phyloP scores from a whole-genome alignment of 306 rosid genomes.

The Quercus robur region DNA sequence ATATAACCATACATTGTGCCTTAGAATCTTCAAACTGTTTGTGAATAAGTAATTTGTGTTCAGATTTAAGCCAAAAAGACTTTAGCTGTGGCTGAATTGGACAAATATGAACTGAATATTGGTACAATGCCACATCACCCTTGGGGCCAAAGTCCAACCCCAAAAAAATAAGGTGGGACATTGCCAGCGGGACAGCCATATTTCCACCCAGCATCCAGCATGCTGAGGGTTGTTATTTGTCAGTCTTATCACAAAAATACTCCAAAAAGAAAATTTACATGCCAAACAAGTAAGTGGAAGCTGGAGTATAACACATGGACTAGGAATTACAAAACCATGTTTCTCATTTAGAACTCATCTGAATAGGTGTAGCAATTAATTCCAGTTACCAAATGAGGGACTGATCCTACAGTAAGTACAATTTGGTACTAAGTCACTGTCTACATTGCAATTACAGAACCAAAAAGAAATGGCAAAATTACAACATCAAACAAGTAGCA shows the following conservation, averaged over 20 bases:
- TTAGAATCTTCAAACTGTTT: background rate
- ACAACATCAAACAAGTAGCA: constrained; percentile 1
- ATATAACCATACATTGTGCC: background rate
- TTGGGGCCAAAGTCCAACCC: background rate
- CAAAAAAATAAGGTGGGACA: background rate
- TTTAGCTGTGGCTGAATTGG: background rate
- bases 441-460: background rate
- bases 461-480: background rate
- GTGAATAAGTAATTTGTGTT: background rate
- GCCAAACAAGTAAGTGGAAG: constrained; percentile 5
- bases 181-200: background rate
- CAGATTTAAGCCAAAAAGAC: background rate
- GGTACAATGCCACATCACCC: background rate
- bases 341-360: background rate
- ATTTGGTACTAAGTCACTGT: background rate
- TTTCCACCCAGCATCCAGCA: background rate
- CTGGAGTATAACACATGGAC: background rate
- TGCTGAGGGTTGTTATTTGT: background rate
- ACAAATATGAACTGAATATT: background rate
- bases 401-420: background rate
- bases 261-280: background rate
- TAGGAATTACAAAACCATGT: background rate
- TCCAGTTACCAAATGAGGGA: background rate
- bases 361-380: background rate
- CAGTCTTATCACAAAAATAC: background rate